Evolutionary conservation across 768 basidiomycete genomes (phyloP).

Genomic region (Tulasnella sp.): DNA sequence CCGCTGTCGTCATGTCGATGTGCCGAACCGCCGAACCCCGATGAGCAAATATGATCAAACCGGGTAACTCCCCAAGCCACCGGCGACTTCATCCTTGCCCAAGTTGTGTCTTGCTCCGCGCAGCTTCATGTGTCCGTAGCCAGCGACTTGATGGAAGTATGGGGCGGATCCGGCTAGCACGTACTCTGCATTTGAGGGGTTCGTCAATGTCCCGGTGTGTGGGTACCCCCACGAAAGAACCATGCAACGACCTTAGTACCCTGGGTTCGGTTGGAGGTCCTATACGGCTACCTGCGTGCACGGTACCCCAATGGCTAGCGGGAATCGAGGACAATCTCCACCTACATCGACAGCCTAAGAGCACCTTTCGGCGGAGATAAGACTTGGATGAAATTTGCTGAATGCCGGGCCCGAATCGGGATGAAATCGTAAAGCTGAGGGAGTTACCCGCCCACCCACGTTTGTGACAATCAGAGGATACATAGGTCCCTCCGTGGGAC

Average conservation of each 20-base stretch:
- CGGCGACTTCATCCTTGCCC: background rate
- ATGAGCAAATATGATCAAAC: background rate
- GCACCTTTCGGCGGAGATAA: background rate
- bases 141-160: too few relatives aligned
- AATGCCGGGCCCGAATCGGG: background rate
- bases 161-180: too few relatives aligned
- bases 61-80: constrained; percentile 2
- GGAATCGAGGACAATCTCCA: background rate
- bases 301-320: too few relatives aligned
- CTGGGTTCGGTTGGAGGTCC: background rate
- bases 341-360: background rate
- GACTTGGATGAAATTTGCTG: background rate
- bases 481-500: too few relatives aligned
- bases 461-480: background rate
- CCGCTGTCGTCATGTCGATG: background rate
- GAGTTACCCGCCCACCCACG: background rate
- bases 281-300: background rate
- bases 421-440: background rate
- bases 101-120: too few relatives aligned
- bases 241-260: too few relatives aligned
- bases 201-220: too few relatives aligned
- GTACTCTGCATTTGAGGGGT: too few relatives aligned
- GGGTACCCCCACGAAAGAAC: too few relatives aligned
- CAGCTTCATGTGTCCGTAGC: too few relatives aligned
- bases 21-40: background rate